Base-by-base conservation (phyloP, 345 rosid species). In the Noccaea bulbosa region DNA sequence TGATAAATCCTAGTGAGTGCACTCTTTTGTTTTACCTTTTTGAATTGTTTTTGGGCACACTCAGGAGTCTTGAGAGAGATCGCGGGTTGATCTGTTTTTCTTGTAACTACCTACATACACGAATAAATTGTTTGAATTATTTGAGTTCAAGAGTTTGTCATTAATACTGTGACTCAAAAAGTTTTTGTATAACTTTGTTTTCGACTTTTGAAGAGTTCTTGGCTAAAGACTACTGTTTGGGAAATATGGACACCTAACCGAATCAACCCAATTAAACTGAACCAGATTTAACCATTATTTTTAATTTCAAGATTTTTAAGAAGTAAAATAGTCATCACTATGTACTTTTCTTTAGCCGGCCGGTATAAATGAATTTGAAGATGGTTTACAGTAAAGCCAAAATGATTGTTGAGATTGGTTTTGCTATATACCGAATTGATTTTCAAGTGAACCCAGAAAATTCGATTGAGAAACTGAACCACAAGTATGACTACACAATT, bases 1-100 rank as follows among this genome's bases (percentile, higher is more conserved):
- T 22, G 64, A 53, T 64, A 55, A 65, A 48, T 48, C 41, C 10
- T 35, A 30, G 52, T 30, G 71, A 55, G 66, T 47, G 41, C 50
- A 54, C 65, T 46, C 47, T 64, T 65, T 61, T 8, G 30, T 62
- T 55, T 20, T 12, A 49, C 68, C 37, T 11, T 41, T 47, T 46
- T 33, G 46, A 32, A 2, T 46, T 35, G 35, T 70, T 62, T 33
- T 62, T 47, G 32, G 8, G 20, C 45, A 41, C 44, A 50, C 46
- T 38, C 22, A 8, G 20, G 39, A 53, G 41, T 62, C 46, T 22
- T 5, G 27, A 0, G 44, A 16, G 37, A 40, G 67, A 41, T 60
- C 11, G n/a, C 5, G 2, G 6, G 65, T 69, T 69, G 49, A 48
- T 59, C 46, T 48, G 33, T 32, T 48, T 8, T n/a, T n/a, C n/a